Base-by-base conservation (phyloP, 441 rosid species). In the Brassica balearica region DNA sequence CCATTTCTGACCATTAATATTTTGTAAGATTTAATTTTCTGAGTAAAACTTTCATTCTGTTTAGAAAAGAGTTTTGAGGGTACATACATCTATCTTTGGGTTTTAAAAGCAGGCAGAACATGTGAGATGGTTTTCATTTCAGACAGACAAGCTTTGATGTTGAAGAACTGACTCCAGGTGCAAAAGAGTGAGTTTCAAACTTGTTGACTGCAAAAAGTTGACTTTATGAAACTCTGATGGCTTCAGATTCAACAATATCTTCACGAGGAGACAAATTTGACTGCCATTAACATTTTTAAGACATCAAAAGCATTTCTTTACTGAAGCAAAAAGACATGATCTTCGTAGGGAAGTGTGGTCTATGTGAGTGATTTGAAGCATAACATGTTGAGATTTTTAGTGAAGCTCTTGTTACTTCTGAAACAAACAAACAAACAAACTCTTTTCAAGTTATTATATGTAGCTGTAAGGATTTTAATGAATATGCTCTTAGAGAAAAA, bases 341-440 rank as follows among this genome's bases (percentile, higher is more conserved):
- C 61, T 56, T 19, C 12, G 8, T 56, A 56, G 12, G 61, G 61
- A 56, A 8, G 61, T 56, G 27, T 56, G 61, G 61, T 56, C 61
- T 56, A 56, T 56, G 27, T 9, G 25, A 19, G n/a, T 48, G 56
- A 48, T n/a, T 5, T 15, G 19, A 48, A n/a, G 56, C 56, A n/a
- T 1, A 48, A 48, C 17, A 46, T 46, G 55, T n/a, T 46, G 55
- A n/a, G 2, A 48, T 48, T n/a, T 48, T 48, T n/a, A 0, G 56
- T 8, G 62, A 8, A 56, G 61, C 62, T 20, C 27, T 9, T 9
- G 12, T 58, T 9, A 8, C 27, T 19, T 8, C 63, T 58, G 29
- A 56, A 53, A 29, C 34, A 25, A 25, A 25, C 27, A 29, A 4
- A 2, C 60, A 55, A 55, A 55, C 10, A 6, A 55, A 6, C 11